phyloP scores from a whole-genome alignment of 2,329 filamentous ascomycete species.

The Aspergillus unguis region DNA sequence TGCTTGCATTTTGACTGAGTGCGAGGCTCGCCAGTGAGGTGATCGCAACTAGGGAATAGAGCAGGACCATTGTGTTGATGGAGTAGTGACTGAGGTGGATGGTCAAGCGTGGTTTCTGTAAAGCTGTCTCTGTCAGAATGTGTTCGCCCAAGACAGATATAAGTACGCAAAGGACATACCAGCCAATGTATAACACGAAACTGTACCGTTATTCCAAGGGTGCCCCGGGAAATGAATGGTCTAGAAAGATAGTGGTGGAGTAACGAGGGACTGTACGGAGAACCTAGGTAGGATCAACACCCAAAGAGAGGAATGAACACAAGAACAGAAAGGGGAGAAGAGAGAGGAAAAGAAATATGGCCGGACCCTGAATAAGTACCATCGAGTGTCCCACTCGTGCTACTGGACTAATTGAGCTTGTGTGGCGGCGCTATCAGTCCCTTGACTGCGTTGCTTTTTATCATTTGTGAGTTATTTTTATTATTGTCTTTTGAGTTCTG shows the following conservation, averaged over 20 bases:
- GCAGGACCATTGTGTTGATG: constrained; percentile 23
- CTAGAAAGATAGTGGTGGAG: not conserved
- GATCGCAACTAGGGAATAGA: constrained; percentile 32
- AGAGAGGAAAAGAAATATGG: not conserved
- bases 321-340: not conserved
- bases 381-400: constrained; percentile 15
- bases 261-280: constrained; percentile 1
- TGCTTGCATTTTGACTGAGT: constrained; percentile 26
- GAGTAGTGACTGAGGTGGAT: constrained; percentile 5
- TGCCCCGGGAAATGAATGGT: too few relatives aligned
- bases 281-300: not conserved
- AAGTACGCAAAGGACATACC: too few relatives aligned
- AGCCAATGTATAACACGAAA: too few relatives aligned
- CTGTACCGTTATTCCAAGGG: too few relatives aligned
- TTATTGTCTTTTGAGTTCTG: too few relatives aligned
- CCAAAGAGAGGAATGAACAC: too few relatives aligned
- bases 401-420: constrained; percentile 16
- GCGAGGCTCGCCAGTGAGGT: constrained; percentile 31
- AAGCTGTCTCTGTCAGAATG: not conserved
- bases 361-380: constrained; percentile 18
- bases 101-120: not conserved
- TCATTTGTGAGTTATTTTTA: not conserved
- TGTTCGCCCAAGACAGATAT: too few relatives aligned
- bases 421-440: constrained; percentile 22
- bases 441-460: constrained; percentile 14